Percentiles rank a stretch among this genome's conserved stretches.
phyloP scores from a whole-genome alignment of 176 grass and related monocot genomes.

The Oryza rufipogon region DNA sequence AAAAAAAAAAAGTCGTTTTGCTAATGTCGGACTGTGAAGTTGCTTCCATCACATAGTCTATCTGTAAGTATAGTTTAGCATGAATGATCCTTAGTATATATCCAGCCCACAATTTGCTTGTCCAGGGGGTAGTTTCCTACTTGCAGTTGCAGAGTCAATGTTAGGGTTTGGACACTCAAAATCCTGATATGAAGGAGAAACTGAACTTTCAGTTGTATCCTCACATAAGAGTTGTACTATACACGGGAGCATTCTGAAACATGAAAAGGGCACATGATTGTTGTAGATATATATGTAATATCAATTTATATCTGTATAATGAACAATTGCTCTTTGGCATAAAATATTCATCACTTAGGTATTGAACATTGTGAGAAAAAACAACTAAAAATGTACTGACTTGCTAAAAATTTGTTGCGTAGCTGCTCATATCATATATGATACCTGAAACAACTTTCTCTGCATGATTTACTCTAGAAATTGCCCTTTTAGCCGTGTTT shows the following conservation, averaged over 20 bases:
- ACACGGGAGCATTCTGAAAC: neutral
- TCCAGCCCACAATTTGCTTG: neutral
- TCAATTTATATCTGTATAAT: neutral
- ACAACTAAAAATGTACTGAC: neutral
- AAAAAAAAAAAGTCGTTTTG: neutral
- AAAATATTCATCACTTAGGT: neutral
- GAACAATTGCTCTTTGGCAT: neutral
- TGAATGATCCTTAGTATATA: neutral
- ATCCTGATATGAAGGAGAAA: neutral
- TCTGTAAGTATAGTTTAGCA: neutral
- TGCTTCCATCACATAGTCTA: neutral
- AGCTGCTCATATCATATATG: neutral
- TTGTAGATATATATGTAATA: neutral
- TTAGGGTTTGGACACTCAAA: neutral
- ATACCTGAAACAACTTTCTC: slow-evolving; percentile 21
- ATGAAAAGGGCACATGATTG: neutral
- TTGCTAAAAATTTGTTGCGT: neutral
- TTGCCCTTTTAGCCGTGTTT: neutral
- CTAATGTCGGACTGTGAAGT: neutral
- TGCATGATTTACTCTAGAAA: slow-evolving; percentile 5
- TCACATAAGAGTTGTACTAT: neutral
- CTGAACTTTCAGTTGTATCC: neutral
- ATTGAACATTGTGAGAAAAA: neutral
- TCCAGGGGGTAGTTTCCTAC: slow-evolving; percentile 12
- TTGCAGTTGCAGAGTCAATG: neutral